Conservation (phyloP, 805 yeast genomes). For the Saccharomycopsis capsularis region DNA sequence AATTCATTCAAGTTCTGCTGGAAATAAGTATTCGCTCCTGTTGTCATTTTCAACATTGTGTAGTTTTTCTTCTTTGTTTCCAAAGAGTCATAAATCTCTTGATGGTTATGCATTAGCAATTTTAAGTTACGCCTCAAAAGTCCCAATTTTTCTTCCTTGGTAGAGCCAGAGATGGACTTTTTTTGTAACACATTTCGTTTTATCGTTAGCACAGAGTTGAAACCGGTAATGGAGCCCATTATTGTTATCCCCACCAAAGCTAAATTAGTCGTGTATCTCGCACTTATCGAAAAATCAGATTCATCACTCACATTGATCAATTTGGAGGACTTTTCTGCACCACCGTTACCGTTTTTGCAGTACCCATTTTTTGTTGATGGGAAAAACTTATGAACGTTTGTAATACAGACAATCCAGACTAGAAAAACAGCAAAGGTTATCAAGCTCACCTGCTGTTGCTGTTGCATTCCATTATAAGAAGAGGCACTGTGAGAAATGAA, state of each 20-base stretch:
- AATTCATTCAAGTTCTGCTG: slow-evolving; percentile 9
- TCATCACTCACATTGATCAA: neutral
- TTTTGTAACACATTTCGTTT: neutral
- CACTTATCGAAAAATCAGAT: neutral
- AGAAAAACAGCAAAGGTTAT: neutral
- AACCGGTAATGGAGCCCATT: slow-evolving; percentile 20
- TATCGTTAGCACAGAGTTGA: slow-evolving; percentile 10
- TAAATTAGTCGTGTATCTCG: slow-evolving; percentile 7
- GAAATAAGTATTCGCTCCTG: slow-evolving; percentile 7
- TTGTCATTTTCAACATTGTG: neutral
- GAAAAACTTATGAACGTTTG: slow-evolving; percentile 3
- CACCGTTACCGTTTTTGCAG: neutral
- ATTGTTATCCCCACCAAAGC: slow-evolving; percentile 14
- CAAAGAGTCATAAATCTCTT: slow-evolving; percentile 2
- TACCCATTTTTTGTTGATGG: slow-evolving; percentile 1
- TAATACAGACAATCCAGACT: slow-evolving; percentile 8
- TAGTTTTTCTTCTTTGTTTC: neutral
- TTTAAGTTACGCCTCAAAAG: slow-evolving; percentile 3
- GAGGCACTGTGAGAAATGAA: neutral
- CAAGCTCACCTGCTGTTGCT: neutral
- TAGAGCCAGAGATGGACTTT: neutral
- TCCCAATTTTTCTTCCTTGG: neutral
- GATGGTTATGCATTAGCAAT: neutral
- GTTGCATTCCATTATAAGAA: neutral
- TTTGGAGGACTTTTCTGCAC: neutral